phyloP scores from a whole-genome alignment of 1,284 basidiomycete species.

The Ceratobasidium sp. region DNA sequence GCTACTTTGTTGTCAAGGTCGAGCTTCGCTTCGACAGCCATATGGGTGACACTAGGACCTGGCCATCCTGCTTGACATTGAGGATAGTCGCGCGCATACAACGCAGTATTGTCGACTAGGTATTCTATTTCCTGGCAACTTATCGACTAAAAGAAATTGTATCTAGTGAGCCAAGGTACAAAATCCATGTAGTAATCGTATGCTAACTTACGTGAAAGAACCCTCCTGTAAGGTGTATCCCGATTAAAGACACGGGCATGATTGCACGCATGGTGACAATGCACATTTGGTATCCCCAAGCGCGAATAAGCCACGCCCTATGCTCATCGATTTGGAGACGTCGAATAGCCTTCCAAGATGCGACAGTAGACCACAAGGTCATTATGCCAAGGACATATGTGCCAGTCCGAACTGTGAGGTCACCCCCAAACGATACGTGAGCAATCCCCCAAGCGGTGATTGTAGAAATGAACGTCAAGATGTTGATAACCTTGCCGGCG shows the following conservation, averaged over 20 bases:
- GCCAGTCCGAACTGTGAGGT: slow-evolving; percentile 2
- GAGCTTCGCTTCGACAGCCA: not conserved
- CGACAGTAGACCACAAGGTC: slow-evolving; percentile 1
- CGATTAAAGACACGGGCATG: slow-evolving; percentile 1
- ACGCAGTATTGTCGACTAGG: not conserved
- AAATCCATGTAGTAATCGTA: not conserved
- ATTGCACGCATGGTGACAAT: slow-evolving; percentile 16
- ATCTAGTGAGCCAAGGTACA: no score
- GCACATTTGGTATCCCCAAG: slow-evolving; percentile 25
- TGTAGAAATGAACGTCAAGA: slow-evolving; percentile 16
- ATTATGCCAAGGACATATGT: slow-evolving; percentile 3
- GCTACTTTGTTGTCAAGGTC: not conserved
- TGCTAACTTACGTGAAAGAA: slow-evolving; percentile 11
- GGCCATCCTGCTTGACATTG: slow-evolving; percentile 24
- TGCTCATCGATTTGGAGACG: slow-evolving; percentile 24
- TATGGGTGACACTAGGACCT: not conserved
- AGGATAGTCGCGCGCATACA: slow-evolving; percentile 18
- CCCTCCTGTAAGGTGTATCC: not conserved
- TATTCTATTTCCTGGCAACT: slow-evolving; percentile 12
- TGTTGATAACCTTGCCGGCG: slow-evolving; percentile 11
- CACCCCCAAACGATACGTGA: slow-evolving; percentile 27
- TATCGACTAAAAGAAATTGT: not conserved
- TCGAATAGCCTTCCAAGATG: slow-evolving; percentile 12
- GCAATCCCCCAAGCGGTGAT: slow-evolving; percentile 12
- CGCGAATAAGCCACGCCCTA: slow-evolving; percentile 8